Conservation (phyloP, 768 basidiomycete species). For the Dioszegia aurantiaca region DNA sequence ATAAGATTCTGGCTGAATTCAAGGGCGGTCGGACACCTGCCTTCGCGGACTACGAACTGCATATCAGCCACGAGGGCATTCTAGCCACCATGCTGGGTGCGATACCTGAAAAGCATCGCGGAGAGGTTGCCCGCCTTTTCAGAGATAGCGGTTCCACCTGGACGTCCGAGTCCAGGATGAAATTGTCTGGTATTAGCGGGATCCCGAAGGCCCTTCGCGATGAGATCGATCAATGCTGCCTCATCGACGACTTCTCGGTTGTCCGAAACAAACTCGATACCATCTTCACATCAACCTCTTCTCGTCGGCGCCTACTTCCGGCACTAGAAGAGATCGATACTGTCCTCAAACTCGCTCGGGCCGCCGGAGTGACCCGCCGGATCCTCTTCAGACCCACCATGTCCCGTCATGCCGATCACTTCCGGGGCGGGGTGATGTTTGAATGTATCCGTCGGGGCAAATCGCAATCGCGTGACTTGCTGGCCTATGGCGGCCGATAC, state of each 20-base stretch:
- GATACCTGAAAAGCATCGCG: slow-evolving; percentile 29
- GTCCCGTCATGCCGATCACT: slow-evolving; percentile 41
- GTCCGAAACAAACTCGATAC: slow-evolving; percentile 30
- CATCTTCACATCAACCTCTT: slow-evolving; percentile 23
- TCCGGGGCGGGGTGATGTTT: slow-evolving; percentile 50
- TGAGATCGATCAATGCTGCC: slow-evolving; percentile 47
- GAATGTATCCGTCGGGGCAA: slow-evolving; percentile 44
- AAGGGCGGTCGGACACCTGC: slow-evolving; percentile 32
- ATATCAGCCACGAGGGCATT: slow-evolving; percentile 44
- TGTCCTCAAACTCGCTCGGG: slow-evolving; percentile 34
- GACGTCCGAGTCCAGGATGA: slow-evolving; percentile 10
- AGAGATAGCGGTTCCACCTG: slow-evolving; percentile 17
- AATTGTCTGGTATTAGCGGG: slow-evolving; percentile 19
- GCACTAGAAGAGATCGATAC: slow-evolving; percentile 39
- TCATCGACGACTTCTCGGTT: slow-evolving; percentile 31
- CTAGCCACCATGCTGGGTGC: slow-evolving; percentile 29
- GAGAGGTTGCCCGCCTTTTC: slow-evolving; percentile 30
- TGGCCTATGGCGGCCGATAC: slow-evolving; percentile 49
- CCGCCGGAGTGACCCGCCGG: slow-evolving; percentile 30
- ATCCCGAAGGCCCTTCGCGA: slow-evolving; percentile 35
- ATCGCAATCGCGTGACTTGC: slow-evolving; percentile 38
- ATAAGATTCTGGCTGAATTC: slow-evolving; percentile 50
- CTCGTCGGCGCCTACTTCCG: slow-evolving; percentile 18
- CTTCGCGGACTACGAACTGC: slow-evolving; percentile 44
- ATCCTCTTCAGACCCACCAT: slow-evolving; percentile 46